Conservation (phyloP, 139 green algal species). For the Chlorella sorokiniana region DNA sequence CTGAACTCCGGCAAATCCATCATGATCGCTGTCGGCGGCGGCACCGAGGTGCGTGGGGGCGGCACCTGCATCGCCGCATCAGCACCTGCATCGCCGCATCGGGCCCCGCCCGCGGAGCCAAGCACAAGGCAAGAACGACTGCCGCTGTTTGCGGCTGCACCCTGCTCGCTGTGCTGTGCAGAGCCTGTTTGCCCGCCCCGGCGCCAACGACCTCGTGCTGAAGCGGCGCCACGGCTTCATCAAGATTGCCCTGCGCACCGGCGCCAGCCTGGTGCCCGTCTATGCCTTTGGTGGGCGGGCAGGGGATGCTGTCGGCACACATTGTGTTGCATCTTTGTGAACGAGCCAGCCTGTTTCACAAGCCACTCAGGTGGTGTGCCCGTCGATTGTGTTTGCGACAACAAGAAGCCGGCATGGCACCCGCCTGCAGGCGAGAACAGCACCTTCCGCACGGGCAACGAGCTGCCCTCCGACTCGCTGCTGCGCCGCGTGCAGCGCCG, state of each 20-base stretch:
- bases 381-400: too few relatives aligned
- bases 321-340: too few relatives aligned
- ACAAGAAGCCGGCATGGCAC: too few relatives aligned
- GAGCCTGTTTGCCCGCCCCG: constrained; percentile 29
- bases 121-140: too few relatives aligned
- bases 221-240: constrained; percentile 40
- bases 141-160: not conserved
- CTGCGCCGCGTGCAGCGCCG: constrained; percentile 21
- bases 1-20: constrained; percentile 31
- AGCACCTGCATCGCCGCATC: not conserved
- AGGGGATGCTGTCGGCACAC: too few relatives aligned
- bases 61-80: not conserved
- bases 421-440: constrained; percentile 26
- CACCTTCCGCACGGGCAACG: constrained; percentile 39
- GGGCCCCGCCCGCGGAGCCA: too few relatives aligned
- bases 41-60: constrained; percentile 4
- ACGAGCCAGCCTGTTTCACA: not conserved
- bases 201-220: constrained; percentile 41
- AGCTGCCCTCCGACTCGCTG: constrained; percentile 1
- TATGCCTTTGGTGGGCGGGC: constrained; percentile 28
- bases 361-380: too few relatives aligned
- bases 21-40: constrained; percentile 29
- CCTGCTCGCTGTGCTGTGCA: not conserved
- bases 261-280: constrained; percentile 42
- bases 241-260: constrained; percentile 35